Percentiles rank a stretch among this genome's conserved stretches.
Conservation (phyloP, 148 eudicot genomes). For the Rhododendron kiyosumense region DNA sequence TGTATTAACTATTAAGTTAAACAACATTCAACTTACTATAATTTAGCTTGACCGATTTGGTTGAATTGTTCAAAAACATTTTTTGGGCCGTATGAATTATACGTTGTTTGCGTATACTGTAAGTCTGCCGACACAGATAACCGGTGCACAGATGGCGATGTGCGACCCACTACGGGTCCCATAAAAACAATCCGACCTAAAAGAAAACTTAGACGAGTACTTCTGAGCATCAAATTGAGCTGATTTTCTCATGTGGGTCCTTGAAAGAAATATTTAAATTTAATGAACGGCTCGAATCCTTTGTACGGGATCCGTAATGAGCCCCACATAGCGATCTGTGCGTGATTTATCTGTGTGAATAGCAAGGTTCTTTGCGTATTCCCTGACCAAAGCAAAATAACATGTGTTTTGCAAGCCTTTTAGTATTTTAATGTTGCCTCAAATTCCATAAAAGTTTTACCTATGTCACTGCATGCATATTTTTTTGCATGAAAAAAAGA, state of each 20-base stretch:
- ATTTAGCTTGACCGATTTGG: background rate
- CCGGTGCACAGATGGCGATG: too few species aligned
- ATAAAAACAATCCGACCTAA: too few species aligned
- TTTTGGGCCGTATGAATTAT: background rate
- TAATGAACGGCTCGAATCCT: too few species aligned
- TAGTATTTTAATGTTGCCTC: background rate
- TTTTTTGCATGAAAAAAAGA: background rate
- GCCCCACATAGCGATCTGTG: too few species aligned
- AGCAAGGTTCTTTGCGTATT: background rate
- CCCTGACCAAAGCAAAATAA: background rate
- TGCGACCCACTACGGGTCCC: too few species aligned
- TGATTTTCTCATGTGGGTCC: too few species aligned
- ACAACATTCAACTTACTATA: background rate
- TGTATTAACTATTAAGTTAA: background rate
- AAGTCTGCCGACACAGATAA: too few species aligned
- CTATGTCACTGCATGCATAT: background rate
- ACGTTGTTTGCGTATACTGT: background rate
- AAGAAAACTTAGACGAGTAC: too few species aligned
- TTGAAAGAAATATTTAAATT: too few species aligned
- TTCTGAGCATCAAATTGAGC: too few species aligned
- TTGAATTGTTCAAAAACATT: background rate
- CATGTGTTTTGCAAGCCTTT: background rate
- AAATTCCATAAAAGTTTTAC: background rate
- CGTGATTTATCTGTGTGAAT: too few species aligned
- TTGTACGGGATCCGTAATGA: too few species aligned